Percentiles rank a stretch among this genome's conserved stretches.
Evolutionary conservation across 768 basidiomycete genomes (phyloP).

Genomic region (Hygrophoropsis aurantiaca): DNA sequence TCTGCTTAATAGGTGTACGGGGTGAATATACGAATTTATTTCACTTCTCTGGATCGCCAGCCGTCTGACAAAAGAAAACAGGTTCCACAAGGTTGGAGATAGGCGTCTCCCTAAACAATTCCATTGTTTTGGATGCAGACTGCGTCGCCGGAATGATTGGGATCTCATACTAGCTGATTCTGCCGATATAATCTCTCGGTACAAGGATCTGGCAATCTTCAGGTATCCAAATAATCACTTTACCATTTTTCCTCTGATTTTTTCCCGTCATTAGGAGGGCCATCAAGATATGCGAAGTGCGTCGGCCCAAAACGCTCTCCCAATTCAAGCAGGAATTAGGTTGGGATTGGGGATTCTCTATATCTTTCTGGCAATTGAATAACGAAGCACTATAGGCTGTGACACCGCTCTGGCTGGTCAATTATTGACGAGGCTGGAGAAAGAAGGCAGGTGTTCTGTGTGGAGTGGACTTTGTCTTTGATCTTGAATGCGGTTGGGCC

Average conservation of each 20-base stretch:
- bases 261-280: conserved; percentile 61
- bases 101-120: conserved; percentile 59
- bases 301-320: conserved; percentile 41
- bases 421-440: conserved; percentile 66
- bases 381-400: conserved; percentile 41
- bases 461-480: neutral
- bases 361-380: neutral
- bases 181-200: conserved; percentile 56
- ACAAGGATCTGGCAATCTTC: conserved; percentile 68
- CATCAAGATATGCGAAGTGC: conserved; percentile 64
- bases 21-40: conserved; percentile 28
- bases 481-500: neutral
- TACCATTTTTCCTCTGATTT: conserved; percentile 1
- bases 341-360: conserved; percentile 31
- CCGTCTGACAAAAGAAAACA: conserved; percentile 19
- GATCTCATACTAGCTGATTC: conserved; percentile 61
- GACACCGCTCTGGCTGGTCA: conserved; percentile 56
- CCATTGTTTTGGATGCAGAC: conserved; percentile 75
- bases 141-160: conserved; percentile 67
- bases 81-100: conserved; percentile 64
- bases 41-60: neutral
- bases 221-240: conserved; percentile 41
- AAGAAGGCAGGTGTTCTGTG: conserved; percentile 51
- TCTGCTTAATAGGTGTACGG: conserved; percentile 36
- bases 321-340: conserved; percentile 65